Evolutionary conservation across 2,329 filamentous ascomycete species (phyloP), one percentile per base, ranked within the genome.

Genomic region (Fonsecaea pedrosoi): DNA sequence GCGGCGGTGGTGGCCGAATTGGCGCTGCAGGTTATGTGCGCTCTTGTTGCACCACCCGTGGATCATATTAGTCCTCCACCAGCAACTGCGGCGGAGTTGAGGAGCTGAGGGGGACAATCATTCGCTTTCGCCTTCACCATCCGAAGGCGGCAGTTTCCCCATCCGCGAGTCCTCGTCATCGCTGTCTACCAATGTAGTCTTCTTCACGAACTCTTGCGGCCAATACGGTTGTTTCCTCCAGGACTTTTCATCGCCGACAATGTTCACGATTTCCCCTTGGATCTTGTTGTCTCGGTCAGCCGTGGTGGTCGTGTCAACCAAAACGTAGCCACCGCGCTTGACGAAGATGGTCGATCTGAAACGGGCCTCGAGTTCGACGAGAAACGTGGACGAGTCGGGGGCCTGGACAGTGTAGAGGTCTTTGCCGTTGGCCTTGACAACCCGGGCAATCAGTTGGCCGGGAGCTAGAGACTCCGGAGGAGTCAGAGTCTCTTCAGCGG

Each of bases 261-360:
- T 88, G 75, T 97, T 97, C 72, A 96, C 85, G 74, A 99, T 97
- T 78, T 97, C 92, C 13, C 94, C 95, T 60, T 87, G 85, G 12
- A 96, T 86, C 77, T 92, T 93, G 74, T 92, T 92, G 54, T 90
- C 89, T 60, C 89, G 81, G 30, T 85, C 87, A 34, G 88, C 87
- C 42, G 89, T 82, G 1, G 86, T 83, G 7, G 57, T 63, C 30
- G 87, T 90, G 71, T 98, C 91, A 13, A 97, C 85, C 10, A 98
- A 81, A 35, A 97, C 93, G 78, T 90, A 98, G 0, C 92, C 92
- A 35, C 93, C 91, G 18, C 92, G 89, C 79, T 91, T 94, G 77
- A 98, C 91, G 92, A 92, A 98, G 70, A 98, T 92, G 1, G 92
- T 95, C 71, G 92, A 95, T 68, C 94, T 91, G 77, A 98, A 97